Base-by-base conservation (phyloP, 169 alveolate genomes). In the Cryptosporidium meleagridis region DNA sequence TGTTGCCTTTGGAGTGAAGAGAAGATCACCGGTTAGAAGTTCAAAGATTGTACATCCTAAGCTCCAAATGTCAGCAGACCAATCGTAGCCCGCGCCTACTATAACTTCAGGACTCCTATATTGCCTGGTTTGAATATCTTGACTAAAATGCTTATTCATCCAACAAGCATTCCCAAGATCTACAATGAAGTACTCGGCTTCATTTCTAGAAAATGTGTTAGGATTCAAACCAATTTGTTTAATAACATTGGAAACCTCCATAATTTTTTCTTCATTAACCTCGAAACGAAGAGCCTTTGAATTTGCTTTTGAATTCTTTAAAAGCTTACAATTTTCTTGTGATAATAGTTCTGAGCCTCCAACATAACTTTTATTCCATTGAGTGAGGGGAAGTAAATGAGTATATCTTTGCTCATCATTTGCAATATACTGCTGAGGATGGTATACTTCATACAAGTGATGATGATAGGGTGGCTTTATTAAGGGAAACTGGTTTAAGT, bases 131-230 rank as follows among this genome's bases (percentile, higher is more conserved):
- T 98, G 98, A 16, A 98, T 98, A 86, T 97, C 98, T 18, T 97
- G 97, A 39, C 99, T 94, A 91, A 97, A 97, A 80, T 97, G 98
- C 91, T 97, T 97, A 89, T 97, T 93, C 51, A 96, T 95, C 99
- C 99, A 98, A 89, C 99, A 97, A 41, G 99, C 99, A 92, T 98
- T 98, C 2, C 99, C 99, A 86, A 98, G 94, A 94, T 98, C 99
- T 73, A 98, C 97, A 9, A 98, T 97, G 93, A 96, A 97, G 91
- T 86, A 96, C 51, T 94, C 93, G 1, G 98, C 93, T 37, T 86
- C 92, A 45, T 89, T 94, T 48, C 92, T 92, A 55, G 92, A 91
- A 70, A 95, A 96, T 45, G 91, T 86, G 37, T 93, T 72, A 16
- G 93, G 72, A 45, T 92, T 93, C 7, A 35, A 29, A 39, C 48